Evolutionary conservation across 2,329 filamentous ascomycete genomes (phyloP).

Genomic region (Lasiodiplodia gonubiensis): DNA sequence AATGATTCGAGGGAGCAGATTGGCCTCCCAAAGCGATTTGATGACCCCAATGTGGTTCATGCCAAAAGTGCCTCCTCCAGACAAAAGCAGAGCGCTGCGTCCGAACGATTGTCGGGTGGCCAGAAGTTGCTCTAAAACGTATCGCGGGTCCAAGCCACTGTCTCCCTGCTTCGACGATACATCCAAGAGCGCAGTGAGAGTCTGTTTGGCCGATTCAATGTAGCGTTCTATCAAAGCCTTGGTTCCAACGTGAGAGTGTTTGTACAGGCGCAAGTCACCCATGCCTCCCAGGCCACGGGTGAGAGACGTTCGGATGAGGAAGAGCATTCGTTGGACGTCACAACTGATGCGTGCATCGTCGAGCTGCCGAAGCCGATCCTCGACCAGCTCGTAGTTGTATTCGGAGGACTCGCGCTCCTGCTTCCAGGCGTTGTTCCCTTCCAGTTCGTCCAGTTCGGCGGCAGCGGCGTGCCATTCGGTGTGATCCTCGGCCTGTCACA

Average conservation of each 20-base stretch:
- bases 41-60: slow-evolving; percentile 92
- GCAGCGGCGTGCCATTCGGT: slow-evolving; percentile 79
- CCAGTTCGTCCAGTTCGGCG: slow-evolving; percentile 75
- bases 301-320: slow-evolving; percentile 78
- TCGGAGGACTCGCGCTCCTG: slow-evolving; percentile 67
- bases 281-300: slow-evolving; percentile 84
- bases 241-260: slow-evolving; percentile 82
- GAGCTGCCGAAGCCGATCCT: slow-evolving; percentile 72
- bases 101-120: slow-evolving; percentile 80
- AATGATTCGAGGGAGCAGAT: slow-evolving; percentile 81
- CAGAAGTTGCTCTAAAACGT: slow-evolving; percentile 71
- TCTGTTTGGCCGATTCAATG: slow-evolving; percentile 77
- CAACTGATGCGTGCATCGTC: slow-evolving; percentile 74
- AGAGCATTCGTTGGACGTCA: slow-evolving; percentile 78
- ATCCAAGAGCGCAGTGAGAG: slow-evolving; percentile 74
- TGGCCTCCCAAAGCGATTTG: slow-evolving; percentile 76
- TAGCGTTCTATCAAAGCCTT: slow-evolving; percentile 88
- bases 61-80: slow-evolving; percentile 86
- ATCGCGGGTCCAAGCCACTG: slow-evolving; percentile 62
- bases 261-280: slow-evolving; percentile 81
- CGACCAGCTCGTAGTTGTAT: slow-evolving; percentile 73
- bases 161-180: slow-evolving; percentile 57
- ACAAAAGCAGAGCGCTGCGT: slow-evolving; percentile 80
- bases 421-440: slow-evolving; percentile 86
- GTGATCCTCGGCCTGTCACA: slow-evolving; percentile 66